phyloP scores from a whole-genome alignment of 2,329 filamentous ascomycete species.

The Alternaria tenuissima region DNA sequence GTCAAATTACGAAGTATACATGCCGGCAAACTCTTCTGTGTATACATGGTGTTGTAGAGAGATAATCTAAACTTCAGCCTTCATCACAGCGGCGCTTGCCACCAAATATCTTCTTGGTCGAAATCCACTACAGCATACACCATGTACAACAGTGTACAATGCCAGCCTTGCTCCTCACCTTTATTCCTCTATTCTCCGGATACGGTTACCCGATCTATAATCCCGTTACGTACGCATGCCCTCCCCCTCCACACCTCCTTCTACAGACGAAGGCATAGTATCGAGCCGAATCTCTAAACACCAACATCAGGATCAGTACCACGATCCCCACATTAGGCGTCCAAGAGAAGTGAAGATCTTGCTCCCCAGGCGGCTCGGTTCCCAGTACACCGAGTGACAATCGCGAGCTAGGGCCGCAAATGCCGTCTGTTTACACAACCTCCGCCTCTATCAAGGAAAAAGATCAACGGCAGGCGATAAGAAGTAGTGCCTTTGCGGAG shows the following conservation, averaged over 20 bases:
- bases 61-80: not conserved
- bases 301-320: not conserved
- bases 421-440: not conserved
- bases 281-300: not conserved
- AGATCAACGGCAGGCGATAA: conserved; percentile 8
- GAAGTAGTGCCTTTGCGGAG: conserved; percentile 9
- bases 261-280: not conserved
- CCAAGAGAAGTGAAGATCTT: conserved; percentile 10
- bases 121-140: not conserved
- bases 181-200: not conserved
- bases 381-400: not conserved
- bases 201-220: not conserved
- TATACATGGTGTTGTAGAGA: not conserved
- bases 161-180: not conserved
- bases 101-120: not conserved
- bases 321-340: conserved; percentile 1
- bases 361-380: conserved; percentile 2
- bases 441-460: conserved; percentile 7
- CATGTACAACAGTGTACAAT: not conserved
- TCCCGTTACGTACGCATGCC: not conserved
- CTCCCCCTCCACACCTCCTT: not conserved
- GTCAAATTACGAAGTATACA: not conserved
- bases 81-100: not conserved
- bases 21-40: not conserved
- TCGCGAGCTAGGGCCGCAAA: not conserved